phyloP scores from a whole-genome alignment of 2,329 filamentous ascomycete species.

The Microsporum ferrugineum region DNA sequence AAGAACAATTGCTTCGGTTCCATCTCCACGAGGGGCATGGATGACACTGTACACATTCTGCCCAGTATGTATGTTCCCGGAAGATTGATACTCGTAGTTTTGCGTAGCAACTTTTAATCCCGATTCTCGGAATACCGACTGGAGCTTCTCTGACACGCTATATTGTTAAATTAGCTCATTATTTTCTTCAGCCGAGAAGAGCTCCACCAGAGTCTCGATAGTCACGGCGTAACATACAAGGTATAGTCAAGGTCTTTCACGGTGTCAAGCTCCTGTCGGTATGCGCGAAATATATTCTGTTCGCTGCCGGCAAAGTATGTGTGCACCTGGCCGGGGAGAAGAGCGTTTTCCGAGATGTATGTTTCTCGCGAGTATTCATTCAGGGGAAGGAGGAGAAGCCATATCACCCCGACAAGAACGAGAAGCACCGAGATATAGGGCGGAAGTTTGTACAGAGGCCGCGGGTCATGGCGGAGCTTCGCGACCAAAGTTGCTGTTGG shows the following conservation, averaged over 20 bases:
- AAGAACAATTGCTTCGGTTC: constrained; percentile 90
- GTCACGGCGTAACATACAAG: constrained; percentile 21
- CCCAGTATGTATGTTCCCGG: constrained; percentile 60
- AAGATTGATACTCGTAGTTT: constrained; percentile 72
- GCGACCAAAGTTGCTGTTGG: constrained; percentile 27
- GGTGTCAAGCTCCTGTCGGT: constrained; percentile 67
- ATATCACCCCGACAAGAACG: constrained; percentile 72
- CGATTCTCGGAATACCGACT: constrained; percentile 61
- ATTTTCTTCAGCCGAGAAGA: not conserved
- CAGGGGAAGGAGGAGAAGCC: constrained; percentile 80
- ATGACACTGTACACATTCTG: constrained; percentile 91
- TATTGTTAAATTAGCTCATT: not conserved
- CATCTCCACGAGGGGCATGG: constrained; percentile 86
- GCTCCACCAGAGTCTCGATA: not conserved
- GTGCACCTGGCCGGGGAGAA: constrained; percentile 90
- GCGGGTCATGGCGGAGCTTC: constrained; percentile 63
- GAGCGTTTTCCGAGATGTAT: constrained; percentile 95
- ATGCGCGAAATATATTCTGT: constrained; percentile 85
- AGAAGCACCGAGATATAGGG: constrained; percentile 79
- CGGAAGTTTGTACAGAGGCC: constrained; percentile 59
- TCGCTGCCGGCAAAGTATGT: constrained; percentile 96
- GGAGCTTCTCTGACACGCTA: constrained; percentile 56
- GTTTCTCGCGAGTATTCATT: constrained; percentile 83
- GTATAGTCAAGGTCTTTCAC: constrained; percentile 26
- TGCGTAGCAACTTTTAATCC: constrained; percentile 83